Percentiles rank a stretch among this genome's conserved stretches.
phyloP scores from a whole-genome alignment of 2,329 filamentous ascomycete genomes.

The Magnaporthales sp. region DNA sequence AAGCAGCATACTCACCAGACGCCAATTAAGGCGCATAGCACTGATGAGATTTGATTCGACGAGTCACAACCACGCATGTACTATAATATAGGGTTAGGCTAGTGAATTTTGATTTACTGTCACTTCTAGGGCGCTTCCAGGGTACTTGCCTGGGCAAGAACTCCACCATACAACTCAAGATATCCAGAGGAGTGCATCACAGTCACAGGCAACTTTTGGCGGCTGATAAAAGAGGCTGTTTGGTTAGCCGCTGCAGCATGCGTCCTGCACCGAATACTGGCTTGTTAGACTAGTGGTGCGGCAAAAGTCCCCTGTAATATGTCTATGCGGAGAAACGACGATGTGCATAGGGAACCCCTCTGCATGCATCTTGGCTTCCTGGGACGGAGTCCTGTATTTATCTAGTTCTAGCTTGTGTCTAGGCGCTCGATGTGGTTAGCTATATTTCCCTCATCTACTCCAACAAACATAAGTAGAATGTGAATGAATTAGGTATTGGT shows the following conservation, averaged over 20 bases:
- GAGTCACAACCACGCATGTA: not conserved
- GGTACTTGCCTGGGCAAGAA: not conserved
- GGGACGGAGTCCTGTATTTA: too few relatives aligned
- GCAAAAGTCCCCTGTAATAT: not conserved
- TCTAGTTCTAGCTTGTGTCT: too few relatives aligned
- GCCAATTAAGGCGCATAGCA: not conserved
- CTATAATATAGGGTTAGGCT: not conserved
- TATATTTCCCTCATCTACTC: not conserved
- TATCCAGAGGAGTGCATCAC: not conserved
- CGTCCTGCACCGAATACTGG: not conserved
- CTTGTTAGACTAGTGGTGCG: not conserved
- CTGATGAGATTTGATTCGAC: not conserved
- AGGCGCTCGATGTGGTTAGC: too few relatives aligned
- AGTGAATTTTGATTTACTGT: not conserved
- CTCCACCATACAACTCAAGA: not conserved
- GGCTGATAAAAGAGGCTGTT: not conserved
- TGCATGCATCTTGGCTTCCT: not conserved
- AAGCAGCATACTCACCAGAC: not conserved
- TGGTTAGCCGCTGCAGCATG: not conserved
- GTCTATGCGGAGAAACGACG: not conserved
- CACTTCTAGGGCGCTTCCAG: not conserved
- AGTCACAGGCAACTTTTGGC: not conserved
- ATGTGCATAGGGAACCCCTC: not conserved
- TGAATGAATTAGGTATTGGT: not conserved
- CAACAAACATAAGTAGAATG: not conserved